phyloP scores from a whole-genome alignment of 2,329 filamentous ascomycete species.

The Sporothrix pallida region DNA sequence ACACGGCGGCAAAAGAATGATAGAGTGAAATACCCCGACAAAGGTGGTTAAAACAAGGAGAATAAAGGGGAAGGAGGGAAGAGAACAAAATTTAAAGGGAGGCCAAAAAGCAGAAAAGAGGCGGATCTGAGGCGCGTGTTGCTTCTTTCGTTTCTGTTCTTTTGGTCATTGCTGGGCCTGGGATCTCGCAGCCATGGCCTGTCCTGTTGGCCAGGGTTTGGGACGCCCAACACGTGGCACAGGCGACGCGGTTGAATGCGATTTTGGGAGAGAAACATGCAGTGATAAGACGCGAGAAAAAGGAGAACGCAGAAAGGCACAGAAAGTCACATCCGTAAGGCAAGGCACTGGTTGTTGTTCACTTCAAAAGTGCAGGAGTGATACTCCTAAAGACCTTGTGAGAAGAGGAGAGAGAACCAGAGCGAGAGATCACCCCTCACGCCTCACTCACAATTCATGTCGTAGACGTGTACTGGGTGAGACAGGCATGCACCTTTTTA shows the following conservation, averaged over 20 bases:
- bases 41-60: background rate
- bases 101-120: background rate
- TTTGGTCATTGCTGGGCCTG: background rate
- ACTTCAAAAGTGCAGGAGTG: background rate
- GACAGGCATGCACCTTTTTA: constrained; percentile 2
- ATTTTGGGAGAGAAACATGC: background rate
- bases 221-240: constrained; percentile 23
- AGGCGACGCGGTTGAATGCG: background rate
- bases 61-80: background rate
- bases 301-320: background rate
- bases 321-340: background rate
- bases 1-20: constrained; percentile 26
- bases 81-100: background rate
- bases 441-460: background rate
- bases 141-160: background rate
- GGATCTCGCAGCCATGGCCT: background rate
- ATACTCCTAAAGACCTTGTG: background rate
- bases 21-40: background rate
- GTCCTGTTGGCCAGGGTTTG: constrained; percentile 6
- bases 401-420: background rate
- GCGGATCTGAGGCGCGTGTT: background rate
- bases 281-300: constrained; percentile 14
- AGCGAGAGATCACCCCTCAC: background rate
- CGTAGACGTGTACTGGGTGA: background rate
- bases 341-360: background rate